Percentiles rank a stretch among this genome's conserved stretches.
phyloP scores from a whole-genome alignment of 208 protist species.

The Acanthamoeba royreba region DNA sequence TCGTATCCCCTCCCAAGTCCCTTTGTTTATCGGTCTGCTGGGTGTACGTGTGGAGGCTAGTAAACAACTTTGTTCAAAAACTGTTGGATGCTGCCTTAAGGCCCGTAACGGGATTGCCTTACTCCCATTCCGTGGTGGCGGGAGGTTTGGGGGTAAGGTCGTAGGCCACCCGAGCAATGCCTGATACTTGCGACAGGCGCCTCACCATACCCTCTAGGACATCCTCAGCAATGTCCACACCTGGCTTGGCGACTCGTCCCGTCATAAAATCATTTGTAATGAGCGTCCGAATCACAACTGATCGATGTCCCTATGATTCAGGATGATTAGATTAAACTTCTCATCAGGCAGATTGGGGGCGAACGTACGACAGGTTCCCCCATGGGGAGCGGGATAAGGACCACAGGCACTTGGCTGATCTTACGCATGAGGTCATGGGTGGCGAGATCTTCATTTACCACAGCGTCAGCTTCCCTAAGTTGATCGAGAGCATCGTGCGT shows the following conservation, averaged over 20 bases:
- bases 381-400: slow-evolving; percentile 90
- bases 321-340: neutral
- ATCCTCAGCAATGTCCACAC: neutral
- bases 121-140: slow-evolving; percentile 98
- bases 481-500: slow-evolving; percentile 83
- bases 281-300: slow-evolving; percentile 93
- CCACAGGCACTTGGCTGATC: slow-evolving; percentile 92
- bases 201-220: slow-evolving; percentile 85
- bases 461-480: slow-evolving; percentile 87
- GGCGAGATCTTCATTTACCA: slow-evolving; percentile 84
- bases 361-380: slow-evolving; percentile 64
- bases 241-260: slow-evolving; percentile 59
- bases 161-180: slow-evolving; percentile 91
- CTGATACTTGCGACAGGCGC: slow-evolving; percentile 70
- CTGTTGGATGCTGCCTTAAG: slow-evolving; percentile 3
- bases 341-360: slow-evolving; percentile 53
- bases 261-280: slow-evolving; percentile 97
- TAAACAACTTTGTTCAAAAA: no score
- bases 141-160: slow-evolving; percentile 96
- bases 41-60: no score
- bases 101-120: slow-evolving; percentile 65
- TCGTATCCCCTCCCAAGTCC: no score
- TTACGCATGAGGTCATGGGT: slow-evolving; percentile 83
- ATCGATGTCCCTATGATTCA: slow-evolving; percentile 43
- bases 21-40: no score